A percentile compares a stretch with the other conserved stretches of the same genome.
Evolutionary conservation across 331 rosid genomes (phyloP).

Genomic region (Ulmus americana): DNA sequence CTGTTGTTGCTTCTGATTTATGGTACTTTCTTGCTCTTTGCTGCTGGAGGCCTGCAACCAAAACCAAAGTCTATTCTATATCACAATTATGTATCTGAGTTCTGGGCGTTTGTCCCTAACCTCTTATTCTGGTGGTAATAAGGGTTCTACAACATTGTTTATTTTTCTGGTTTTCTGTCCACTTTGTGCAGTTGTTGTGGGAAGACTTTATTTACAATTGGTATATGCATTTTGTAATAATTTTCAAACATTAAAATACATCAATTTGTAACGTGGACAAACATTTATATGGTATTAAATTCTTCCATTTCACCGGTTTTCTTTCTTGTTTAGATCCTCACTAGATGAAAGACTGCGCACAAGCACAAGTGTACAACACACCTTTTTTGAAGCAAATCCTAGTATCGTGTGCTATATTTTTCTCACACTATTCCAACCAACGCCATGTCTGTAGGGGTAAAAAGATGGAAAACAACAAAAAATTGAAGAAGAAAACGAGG

Average conservation of each 20-base stretch:
- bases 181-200: not conserved
- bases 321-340: no score
- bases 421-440: no score
- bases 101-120: constrained; percentile 12
- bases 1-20: constrained; percentile 38
- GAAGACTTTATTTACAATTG: not conserved
- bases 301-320: no score
- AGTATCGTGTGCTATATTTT: no score
- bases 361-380: no score
- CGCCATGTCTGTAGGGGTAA: no score
- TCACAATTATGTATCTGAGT: constrained; percentile 17
- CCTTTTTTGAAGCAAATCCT: no score
- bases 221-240: not conserved
- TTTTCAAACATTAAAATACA: not conserved
- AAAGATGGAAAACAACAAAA: no score
- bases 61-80: not conserved
- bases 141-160: constrained; percentile 16
- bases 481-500: no score
- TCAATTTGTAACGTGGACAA: not conserved
- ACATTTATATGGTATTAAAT: no score
- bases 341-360: no score
- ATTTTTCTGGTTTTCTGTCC: constrained; percentile 9
- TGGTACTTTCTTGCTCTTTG: constrained; percentile 25
- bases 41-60: constrained; percentile 17
- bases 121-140: constrained; percentile 14